Conservation (phyloP, 2,329 filamentous ascomycete genomes). For the Fusarium nurragi region DNA sequence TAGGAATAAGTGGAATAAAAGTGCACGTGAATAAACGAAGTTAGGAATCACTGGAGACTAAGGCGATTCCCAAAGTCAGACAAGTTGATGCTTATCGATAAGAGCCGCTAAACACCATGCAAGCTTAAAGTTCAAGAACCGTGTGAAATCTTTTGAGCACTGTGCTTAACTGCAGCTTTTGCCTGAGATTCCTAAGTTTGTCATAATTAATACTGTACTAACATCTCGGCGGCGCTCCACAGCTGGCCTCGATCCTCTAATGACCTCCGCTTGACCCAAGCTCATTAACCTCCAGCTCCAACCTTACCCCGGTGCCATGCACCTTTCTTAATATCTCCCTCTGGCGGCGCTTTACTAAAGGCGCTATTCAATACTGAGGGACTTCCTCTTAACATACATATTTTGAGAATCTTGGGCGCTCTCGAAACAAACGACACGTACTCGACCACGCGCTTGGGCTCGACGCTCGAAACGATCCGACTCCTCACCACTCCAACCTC, state of each 20-base stretch:
- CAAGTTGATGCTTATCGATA: conserved; percentile 38
- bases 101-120: neutral
- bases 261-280: conserved; percentile 40
- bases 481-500: conserved; percentile 12
- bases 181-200: rapidly evolving
- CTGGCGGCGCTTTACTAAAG: conserved; percentile 29
- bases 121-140: neutral
- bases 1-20: neutral
- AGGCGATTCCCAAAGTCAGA: conserved; percentile 38
- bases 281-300: conserved; percentile 37
- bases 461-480: conserved; percentile 14
- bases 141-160: neutral
- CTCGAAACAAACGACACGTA: conserved; percentile 17
- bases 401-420: neutral
- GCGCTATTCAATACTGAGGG: conserved; percentile 3
- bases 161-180: rapidly evolving
- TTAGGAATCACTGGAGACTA: conserved; percentile 7
- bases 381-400: neutral
- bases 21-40: conserved; percentile 6
- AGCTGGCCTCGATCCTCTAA: conserved; percentile 25
- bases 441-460: conserved; percentile 21
- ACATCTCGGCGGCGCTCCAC: conserved; percentile 18
- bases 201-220: conserved; percentile 30
- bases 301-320: conserved; percentile 40
- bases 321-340: conserved; percentile 32